Conservation (phyloP, 148 eudicot species). For the Beta vulgaris region DNA sequence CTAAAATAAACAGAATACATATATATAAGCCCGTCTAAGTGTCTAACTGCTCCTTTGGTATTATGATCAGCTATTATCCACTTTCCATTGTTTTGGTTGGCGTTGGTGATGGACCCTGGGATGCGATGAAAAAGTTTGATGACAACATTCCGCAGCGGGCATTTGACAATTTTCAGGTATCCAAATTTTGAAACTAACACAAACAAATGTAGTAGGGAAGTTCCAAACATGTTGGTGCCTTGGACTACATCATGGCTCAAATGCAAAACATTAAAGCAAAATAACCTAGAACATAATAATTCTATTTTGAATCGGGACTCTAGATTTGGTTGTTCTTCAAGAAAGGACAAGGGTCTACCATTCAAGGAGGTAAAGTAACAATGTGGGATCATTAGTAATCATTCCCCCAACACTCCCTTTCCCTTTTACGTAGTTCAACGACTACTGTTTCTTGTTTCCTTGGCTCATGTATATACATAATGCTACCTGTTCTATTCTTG, state of each 20-base stretch:
- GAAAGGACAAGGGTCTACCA: not conserved
- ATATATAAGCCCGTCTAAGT: not conserved
- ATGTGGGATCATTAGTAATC: too few species aligned
- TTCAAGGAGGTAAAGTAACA: not conserved
- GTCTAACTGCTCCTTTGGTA: not conserved
- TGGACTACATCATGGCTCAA: not conserved
- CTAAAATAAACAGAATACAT: not conserved
- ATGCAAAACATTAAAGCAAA: too few species aligned
- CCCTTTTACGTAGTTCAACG: too few species aligned
- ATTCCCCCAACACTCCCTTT: too few species aligned
- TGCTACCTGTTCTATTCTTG: not conserved
- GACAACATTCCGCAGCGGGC: conserved; percentile 73
- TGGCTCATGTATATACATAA: not conserved
- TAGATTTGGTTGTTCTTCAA: not conserved
- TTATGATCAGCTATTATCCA: conserved; percentile 54
- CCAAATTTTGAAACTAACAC: not conserved
- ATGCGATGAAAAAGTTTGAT: conserved; percentile 71
- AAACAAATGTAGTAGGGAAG: not conserved
- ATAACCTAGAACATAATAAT: too few species aligned
- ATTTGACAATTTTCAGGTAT: conserved; percentile 88
- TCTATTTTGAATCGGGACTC: not conserved
- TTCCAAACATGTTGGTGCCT: not conserved
- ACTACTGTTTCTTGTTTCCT: not conserved
- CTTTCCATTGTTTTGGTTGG: conserved; percentile 79
- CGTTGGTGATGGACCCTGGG: conserved; percentile 95